phyloP scores from a whole-genome alignment of 768 basidiomycete genomes.

The Rossbeevera mucosa region DNA sequence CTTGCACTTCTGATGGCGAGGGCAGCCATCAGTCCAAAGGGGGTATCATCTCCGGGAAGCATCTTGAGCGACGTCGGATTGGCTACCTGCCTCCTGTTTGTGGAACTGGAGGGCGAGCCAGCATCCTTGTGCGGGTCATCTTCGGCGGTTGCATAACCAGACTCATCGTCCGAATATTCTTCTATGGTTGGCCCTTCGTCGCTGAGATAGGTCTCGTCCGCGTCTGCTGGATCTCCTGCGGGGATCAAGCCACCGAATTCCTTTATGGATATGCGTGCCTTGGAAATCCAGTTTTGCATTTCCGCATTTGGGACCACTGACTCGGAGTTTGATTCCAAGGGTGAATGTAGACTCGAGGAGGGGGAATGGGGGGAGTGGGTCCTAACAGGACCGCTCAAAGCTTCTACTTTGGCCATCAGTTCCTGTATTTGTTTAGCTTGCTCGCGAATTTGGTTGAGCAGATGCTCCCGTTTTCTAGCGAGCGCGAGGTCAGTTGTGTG shows the following conservation, averaged over 20 bases:
- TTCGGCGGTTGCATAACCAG: constrained; percentile 24
- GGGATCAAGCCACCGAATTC: constrained; percentile 67
- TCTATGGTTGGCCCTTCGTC: constrained; percentile 36
- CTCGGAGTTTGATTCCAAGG: constrained; percentile 24
- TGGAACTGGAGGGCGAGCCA: constrained; percentile 30
- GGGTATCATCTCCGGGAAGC: constrained; percentile 57
- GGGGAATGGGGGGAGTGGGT: constrained; percentile 36
- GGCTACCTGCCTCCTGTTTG: constrained; percentile 36
- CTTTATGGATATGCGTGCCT: constrained; percentile 63
- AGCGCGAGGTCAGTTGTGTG: not conserved
- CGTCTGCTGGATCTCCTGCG: constrained; percentile 54
- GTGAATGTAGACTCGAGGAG: constrained; percentile 24
- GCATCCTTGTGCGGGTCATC: constrained; percentile 20
- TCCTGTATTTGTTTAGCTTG: constrained; percentile 70
- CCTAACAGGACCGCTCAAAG: constrained; percentile 31
- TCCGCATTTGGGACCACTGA: constrained; percentile 43
- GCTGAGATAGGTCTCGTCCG: constrained; percentile 33
- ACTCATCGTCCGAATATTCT: constrained; percentile 35
- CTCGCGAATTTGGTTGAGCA: constrained; percentile 71
- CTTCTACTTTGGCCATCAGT: constrained; percentile 66
- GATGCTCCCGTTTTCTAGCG: constrained; percentile 69
- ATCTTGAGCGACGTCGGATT: constrained; percentile 46
- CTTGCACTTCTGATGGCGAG: constrained; percentile 45
- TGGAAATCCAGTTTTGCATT: constrained; percentile 73
- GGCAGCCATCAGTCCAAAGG: constrained; percentile 74